Evolutionary conservation across 1,284 basidiomycete species (phyloP), one percentile per base, ranked within the genome.

Genomic region (Sphaerobolus stellatus): DNA sequence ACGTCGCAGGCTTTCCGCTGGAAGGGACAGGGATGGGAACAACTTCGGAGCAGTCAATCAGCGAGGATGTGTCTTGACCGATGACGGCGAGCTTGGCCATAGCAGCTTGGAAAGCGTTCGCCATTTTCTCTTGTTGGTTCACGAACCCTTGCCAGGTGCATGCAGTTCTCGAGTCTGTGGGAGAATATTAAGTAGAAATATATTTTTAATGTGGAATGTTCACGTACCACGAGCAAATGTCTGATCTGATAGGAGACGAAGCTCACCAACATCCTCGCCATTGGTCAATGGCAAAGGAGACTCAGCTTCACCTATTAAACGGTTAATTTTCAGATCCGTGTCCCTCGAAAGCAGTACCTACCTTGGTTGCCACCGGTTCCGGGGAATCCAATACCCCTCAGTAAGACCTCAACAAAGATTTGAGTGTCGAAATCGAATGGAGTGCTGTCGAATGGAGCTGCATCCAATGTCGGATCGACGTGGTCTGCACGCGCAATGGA

Each of bases 221-320:
- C 58, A 43, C 41, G 13, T 22, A 43, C 41, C 41, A 33, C 64
- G 63, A 18, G 62, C 66, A 52, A 68, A 59, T 20, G 56, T 58
- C n/a, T 47, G 57, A 54, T 68, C 67, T n/a, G 72, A 75, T 53
- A 71, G 69, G 20, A 76, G 66, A 47, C 75, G 71, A n/a, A 76
- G 62, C 56, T 73, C 73, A 33, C 73, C 72, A 11, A 33, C 50
- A n/a, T 48, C 46, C 13, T 28, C 24, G 29, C 20, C 46, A 28
- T 6, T 5, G 4, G 28, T 48, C 5, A 33, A 13, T 18, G 50
- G 18, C 25, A 68, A 50, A 4, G 65, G 62, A 2, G 56, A 58
- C 27, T 25, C 18, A 22, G 48, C 50, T 41, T 58, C 58, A 36
- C 46, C 59, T 25, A 24, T 18, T n/a, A n/a, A 18, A 43, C 20